Percentiles rank a stretch among this genome's conserved stretches.
phyloP scores from a whole-genome alignment of 257 asterid species.

The Anisodus acutangulus region DNA sequence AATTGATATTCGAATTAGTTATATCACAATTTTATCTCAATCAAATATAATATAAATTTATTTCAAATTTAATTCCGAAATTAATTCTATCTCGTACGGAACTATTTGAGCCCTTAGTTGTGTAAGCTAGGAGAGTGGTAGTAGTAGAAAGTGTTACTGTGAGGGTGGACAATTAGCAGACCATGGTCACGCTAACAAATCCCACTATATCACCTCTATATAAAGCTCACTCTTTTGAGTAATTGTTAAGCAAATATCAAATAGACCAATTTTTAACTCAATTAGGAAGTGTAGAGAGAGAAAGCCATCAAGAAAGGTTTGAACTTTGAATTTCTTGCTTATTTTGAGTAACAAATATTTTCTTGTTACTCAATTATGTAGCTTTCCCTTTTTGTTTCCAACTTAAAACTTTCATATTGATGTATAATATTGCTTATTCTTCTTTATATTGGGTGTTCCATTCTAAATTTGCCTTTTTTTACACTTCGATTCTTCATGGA shows the following conservation, averaged over 20 bases:
- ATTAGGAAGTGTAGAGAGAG: conserved; percentile 13
- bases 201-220: conserved; percentile 36
- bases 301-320: background rate
- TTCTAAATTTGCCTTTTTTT: background rate
- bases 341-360: background rate
- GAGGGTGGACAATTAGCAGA: conserved; percentile 20
- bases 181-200: conserved; percentile 43
- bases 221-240: conserved; percentile 26
- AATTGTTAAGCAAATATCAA: background rate
- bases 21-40: too few species aligned
- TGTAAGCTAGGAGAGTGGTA: background rate
- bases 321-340: background rate
- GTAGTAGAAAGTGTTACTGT: background rate
- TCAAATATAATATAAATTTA: too few species aligned
- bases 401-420: conserved; percentile 1
- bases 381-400: background rate
- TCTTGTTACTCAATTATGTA: background rate
- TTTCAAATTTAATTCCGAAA: too few species aligned
- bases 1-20: too few species aligned
- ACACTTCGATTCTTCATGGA: background rate
- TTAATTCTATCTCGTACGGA: too few species aligned
- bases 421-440: background rate
- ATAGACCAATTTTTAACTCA: background rate
- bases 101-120: too few species aligned
- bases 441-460: background rate